Base-by-base conservation (phyloP, 2,329 filamentous ascomycete species). In the Penicillium rolfsii region DNA sequence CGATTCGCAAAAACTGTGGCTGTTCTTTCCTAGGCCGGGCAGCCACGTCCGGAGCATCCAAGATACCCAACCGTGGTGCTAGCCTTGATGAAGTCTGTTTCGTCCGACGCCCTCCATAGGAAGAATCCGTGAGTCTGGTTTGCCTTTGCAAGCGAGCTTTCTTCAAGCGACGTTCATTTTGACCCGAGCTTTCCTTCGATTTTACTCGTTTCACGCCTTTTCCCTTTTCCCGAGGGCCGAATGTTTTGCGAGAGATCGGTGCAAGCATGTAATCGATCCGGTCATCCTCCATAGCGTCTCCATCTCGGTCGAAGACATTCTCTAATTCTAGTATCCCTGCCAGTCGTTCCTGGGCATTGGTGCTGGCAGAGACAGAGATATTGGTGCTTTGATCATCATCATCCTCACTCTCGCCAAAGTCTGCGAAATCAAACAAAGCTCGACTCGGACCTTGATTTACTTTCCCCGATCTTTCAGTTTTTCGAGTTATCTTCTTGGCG, bases 1-100 rank as follows among this genome's bases (percentile, higher is more conserved):
- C 86, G 59, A 89, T 70, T 55, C 80, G 80, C 5, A 88, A 74
- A 57, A 88, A 88, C 24, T 80, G 79, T 8, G 86, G 84, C 40
- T 79, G 75, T 7, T 78, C 65, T 59, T 66, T 59, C 35, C 64
- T 64, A 45, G 67, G 57, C 4, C 64, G 64, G 22, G 69, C 61
- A 30, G 70, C 61, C 61, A 79, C 65, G 71, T 75, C 67, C 64
- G 76, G 68, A n/a, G 77, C 76, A 74, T 87, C 85, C 6, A 86
- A 68, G 19, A 88, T 82, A 61, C 85, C 82, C 48, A 81, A 66
- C 46, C 65, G 71, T 6, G 75, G 73, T 28, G 66, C 48, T 26
- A 38, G 45, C 58, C 24, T 57, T 62, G 50, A 61, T 8, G 66
- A 65, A 54, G 40, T 64, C 63, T 66, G 70, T 57, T 61, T 71